Evolutionary conservation across 495 filamentous ascomycete genomes (phyloP), one percentile per base, ranked within the genome.

Genomic region (Amphirosellinia nigrospora): DNA sequence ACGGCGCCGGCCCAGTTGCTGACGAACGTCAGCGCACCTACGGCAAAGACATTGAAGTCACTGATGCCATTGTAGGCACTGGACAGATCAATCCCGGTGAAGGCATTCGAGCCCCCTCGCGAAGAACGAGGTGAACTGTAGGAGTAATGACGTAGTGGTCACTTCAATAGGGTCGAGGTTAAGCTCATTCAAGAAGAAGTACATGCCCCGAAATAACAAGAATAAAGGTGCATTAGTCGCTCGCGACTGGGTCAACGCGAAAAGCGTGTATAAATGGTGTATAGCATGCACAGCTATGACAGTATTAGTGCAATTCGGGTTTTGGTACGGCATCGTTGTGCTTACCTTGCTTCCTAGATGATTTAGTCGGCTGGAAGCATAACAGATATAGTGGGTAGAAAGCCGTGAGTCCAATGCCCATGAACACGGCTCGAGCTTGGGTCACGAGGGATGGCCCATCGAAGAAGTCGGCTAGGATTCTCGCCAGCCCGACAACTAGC

Each of bases 1-100:
- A 98, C 88, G 0, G 94, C 89, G 4, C 91, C 96, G 3, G 92
- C 89, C 95, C 95, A 99, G 77, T 99, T 99, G 72, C 90, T 86
- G 4, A 91, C 76, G 74, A 97, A 97, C 7, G 94, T 94, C 55
- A 99, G 81, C 6, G 93, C 61, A 0, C 93, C 95, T 9, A 97
- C 93, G 41, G 87, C 79, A 1, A 85, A 50, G 68, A 90, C 83
- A 69, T 89, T 90, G 77, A 92, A 97, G 36, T 84, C 87, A 62
- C 82, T 84, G 23, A 97, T 82, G 30, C 93, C 93, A 72, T 97
- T 97, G 74, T 96, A 96, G 16, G 91, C 93, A 74, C 86, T 93
- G 0, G 90, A 92, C 13, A 97, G 83, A 71, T 96, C 93, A 61
- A 97, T 88, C 16, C 91, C 93, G 26, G 94, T 96, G 60, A 99